Conservation (phyloP, 208 protist genomes). For the Herpetomonas muscarum region DNA sequence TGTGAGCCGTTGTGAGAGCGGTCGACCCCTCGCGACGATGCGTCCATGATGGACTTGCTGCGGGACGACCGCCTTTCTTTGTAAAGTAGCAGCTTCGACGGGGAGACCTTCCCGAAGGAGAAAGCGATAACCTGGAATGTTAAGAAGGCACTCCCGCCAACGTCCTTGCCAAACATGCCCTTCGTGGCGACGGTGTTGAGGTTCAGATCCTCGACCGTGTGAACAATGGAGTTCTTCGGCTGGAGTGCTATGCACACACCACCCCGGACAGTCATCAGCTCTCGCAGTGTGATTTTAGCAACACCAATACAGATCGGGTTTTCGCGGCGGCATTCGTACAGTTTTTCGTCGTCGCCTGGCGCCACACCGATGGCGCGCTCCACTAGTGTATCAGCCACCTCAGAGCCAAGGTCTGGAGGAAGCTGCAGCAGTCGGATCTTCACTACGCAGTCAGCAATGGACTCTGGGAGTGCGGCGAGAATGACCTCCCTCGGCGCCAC, state of each 20-base stretch:
- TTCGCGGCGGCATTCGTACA: constrained; percentile 23
- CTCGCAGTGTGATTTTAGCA: constrained; percentile 65
- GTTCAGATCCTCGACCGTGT: constrained; percentile 58
- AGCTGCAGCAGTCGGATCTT: constrained; percentile 85
- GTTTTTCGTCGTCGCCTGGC: constrained; percentile 2
- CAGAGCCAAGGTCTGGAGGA: constrained; percentile 21
- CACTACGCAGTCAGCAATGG: constrained; percentile 47
- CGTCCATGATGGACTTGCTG: too few species aligned
- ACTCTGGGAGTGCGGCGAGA: constrained; percentile 54
- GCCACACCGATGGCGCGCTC: constrained; percentile 1
- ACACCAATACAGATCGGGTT: constrained; percentile 77
- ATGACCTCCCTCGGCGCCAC: constrained; percentile 41
- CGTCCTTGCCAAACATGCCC: constrained; percentile 67
- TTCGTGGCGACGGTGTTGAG: constrained; percentile 64
- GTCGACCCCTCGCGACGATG: too few species aligned
- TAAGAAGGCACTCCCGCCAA: constrained; percentile 66
- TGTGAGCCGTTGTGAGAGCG: background rate
- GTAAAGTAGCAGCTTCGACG: constrained; percentile 31
- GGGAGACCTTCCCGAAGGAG: constrained; percentile 50
- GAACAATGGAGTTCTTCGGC: constrained; percentile 48
- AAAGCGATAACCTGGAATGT: constrained; percentile 65
- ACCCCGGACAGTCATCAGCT: constrained; percentile 51
- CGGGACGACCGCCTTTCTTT: background rate
- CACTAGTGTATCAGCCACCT: background rate
- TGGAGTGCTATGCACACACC: constrained; percentile 74